Base-by-base conservation (phyloP, 1,139 yeast species). In the Saccharomyces hybrid region DNA sequence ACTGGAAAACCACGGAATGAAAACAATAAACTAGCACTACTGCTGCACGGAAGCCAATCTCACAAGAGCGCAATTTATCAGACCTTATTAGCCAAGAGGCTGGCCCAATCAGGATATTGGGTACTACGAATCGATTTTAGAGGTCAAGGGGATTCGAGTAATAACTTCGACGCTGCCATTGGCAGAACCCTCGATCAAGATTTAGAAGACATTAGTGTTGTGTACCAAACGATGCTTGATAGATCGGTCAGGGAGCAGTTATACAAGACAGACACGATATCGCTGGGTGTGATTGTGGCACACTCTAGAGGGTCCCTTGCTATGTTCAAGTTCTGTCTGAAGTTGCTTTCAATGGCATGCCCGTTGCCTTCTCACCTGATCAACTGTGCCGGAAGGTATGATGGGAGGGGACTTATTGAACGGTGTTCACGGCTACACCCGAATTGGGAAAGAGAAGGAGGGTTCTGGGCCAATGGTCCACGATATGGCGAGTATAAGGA, bases 221-320 rank as follows among this genome's bases (percentile, higher is more conserved):
- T 81, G 46, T 32, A 46, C 41, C 25, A 32, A 11, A 49, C 48
- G 2, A 11, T 44, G 6, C 11, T 5, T 6, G 51, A 50, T 23
- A 16, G 14, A 11, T 11, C 28, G 2, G n/a, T 50, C 16, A 42
- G 51, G 76, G 78, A 47, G 77, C 78, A 51, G 82, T 75, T 60
- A 65, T 83, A 29, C 61, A 71, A 71, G 29, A 70, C 69, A 38
- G 65, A 57, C 51, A 48, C 56, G 6, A 72, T 84, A 54, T 69
- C 77, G 2, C 71, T 88, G 11, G 80, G 80, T 52, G 68, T 84
- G 2, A 74, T 85, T 5, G 74, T 88, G 38, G 84, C 83, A 2
- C 98, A 91, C 67, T 88, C 96, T 0, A 73, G 97, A 56, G 97
- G 96, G 4, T 76, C 81, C 0, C 79, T 86, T 26, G 85, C 93